Evolutionary conservation across 768 basidiomycete species (phyloP), one percentile per base, ranked within the genome.

Genomic region (Punctularia strigosozonata): DNA sequence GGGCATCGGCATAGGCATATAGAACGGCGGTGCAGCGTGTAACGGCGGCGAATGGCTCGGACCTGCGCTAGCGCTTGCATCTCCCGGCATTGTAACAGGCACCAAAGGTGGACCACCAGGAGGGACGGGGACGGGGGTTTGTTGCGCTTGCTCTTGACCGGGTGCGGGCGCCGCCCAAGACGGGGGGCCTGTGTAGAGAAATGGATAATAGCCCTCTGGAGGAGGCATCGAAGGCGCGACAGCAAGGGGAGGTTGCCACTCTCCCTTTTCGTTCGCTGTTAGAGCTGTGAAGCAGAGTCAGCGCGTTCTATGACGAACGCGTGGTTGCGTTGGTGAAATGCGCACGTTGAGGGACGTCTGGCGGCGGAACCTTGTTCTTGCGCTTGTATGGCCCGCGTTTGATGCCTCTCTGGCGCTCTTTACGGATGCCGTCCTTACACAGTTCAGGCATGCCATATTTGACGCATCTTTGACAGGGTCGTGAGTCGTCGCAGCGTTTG

Each of bases 391-490:
- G 73, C 3, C 71, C 71, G 15, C 71, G 68, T 50, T 74, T 74
- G 43, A 73, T 61, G 20, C 71, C 71, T 36, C 71, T 73, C 49
- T 77, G 75, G 41, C 78, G 65, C 53, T 79, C 77, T 51, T 80
- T 80, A 44, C 78, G 61, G 14, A 68, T 59, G 2, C 77, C 75
- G 46, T 80, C 77, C 2, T 66, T 46, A 46, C 77, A 80, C n/a
- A 63, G 56, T 20, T 69, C 63, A 10, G 66, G 64, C 24, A 77
- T 62, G 3, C 74, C 75, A 47, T 78, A 79, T 53, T 77, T 79
- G 43, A 68, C 50, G 46, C 77, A 80, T 21, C 77, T 68, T 39
- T 71, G 69, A 54, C 77, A 80, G 2, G 77, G 77, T 31, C 77
- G 71, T 4, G 59, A 56, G 25, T 75, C 72, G 46, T 74, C 71